phyloP scores from a whole-genome alignment of 495 filamentous ascomycete species.

The Elaphomyces granulatus region DNA sequence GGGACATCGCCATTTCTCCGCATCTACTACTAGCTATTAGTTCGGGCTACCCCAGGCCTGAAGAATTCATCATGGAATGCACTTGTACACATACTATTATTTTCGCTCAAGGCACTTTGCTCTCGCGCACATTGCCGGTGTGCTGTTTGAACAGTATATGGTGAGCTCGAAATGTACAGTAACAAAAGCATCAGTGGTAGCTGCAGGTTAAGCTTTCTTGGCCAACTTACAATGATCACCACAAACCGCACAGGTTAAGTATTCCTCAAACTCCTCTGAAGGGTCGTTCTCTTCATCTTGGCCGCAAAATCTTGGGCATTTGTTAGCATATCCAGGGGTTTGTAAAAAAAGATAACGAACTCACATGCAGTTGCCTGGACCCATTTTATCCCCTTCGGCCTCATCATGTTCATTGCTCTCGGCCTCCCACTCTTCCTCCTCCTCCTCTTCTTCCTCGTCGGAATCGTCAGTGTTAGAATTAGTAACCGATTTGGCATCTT shows the following conservation, averaged over 20 bases:
- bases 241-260: constrained; percentile 65
- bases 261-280: constrained; percentile 74
- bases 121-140: constrained; percentile 89
- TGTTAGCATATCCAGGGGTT: constrained; percentile 8
- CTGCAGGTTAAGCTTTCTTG: constrained; percentile 5
- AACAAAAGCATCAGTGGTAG: no score
- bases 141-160: constrained; percentile 33
- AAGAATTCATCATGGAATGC: no score
- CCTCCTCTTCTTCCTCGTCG: constrained; percentile 49
- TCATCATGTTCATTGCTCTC: constrained; percentile 51
- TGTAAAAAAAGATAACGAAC: constrained; percentile 18
- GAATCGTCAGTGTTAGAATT: constrained; percentile 48
- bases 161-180: constrained; percentile 2
- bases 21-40: no score
- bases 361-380: constrained; percentile 50
- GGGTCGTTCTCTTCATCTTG: constrained; percentile 75
- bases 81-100: constrained; percentile 42
- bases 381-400: constrained; percentile 47
- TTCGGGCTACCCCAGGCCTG: no score
- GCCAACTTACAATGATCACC: constrained; percentile 71
- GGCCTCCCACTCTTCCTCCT: constrained; percentile 49
- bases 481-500: constrained; percentile 34
- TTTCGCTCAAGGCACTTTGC: constrained; percentile 52
- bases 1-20: constrained; percentile 64
- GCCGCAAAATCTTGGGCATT: constrained; percentile 49